A percentile compares a stretch with the other conserved stretches of the same genome.
Evolutionary conservation across 2,329 filamentous ascomycete species (phyloP).

Genomic region (Xylaria sp.): DNA sequence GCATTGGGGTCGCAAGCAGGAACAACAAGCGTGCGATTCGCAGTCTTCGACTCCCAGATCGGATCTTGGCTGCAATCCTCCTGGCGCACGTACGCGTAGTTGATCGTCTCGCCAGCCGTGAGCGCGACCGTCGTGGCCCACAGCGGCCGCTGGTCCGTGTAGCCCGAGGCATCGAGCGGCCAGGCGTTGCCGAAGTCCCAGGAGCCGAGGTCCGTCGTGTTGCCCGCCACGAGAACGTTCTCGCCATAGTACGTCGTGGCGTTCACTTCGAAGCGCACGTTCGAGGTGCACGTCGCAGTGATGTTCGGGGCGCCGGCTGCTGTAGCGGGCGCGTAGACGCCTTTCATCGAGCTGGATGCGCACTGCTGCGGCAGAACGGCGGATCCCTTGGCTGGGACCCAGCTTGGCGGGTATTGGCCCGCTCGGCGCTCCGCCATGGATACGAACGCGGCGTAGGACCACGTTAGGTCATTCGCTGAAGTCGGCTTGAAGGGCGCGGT

Average conservation of each 20-base stretch:
- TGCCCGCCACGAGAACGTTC: conserved; percentile 59
- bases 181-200: conserved; percentile 56
- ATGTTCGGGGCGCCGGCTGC: conserved; percentile 52
- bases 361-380: conserved; percentile 48
- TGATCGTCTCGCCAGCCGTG: conserved; percentile 55
- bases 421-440: conserved; percentile 57
- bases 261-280: conserved; percentile 59
- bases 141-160: conserved; percentile 56
- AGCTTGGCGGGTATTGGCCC: conserved; percentile 49
- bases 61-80: conserved; percentile 57
- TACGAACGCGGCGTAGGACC: conserved; percentile 75
- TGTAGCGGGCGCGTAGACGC: conserved; percentile 51
- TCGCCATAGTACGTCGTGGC: conserved; percentile 60
- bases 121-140: conserved; percentile 58
- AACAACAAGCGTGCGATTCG: conserved; percentile 56
- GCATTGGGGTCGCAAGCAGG: conserved; percentile 50
- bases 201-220: conserved; percentile 55
- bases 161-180: conserved; percentile 55
- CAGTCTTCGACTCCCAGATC: conserved; percentile 55
- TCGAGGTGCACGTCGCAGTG: conserved; percentile 48
- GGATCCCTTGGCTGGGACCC: conserved; percentile 39
- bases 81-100: conserved; percentile 59
- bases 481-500: conserved; percentile 51
- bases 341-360: conserved; percentile 41
- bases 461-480: conserved; percentile 68